These are phyloP conservation scores for Cucumis hystrix DNA, from an alignment of 306 rosid species.

Conservation along the genomic window DNA sequence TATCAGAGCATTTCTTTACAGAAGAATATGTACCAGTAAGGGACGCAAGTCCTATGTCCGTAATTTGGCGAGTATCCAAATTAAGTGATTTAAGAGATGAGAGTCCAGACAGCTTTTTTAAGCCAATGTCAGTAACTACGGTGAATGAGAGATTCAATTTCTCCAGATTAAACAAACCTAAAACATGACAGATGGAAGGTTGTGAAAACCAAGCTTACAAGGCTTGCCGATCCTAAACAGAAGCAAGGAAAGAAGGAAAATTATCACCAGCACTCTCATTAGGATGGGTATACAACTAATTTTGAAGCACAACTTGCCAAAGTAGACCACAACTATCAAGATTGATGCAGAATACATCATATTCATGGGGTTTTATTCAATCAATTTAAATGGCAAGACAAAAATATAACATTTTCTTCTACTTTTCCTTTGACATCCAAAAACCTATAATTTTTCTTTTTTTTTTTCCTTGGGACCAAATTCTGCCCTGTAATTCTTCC, in stretches of 20 bases:
- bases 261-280: not conserved
- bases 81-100: conserved; percentile 82
- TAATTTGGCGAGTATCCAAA: conserved; percentile 79
- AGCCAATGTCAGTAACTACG: conserved; percentile 45
- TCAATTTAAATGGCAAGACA: not conserved
- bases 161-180: conserved; percentile 73
- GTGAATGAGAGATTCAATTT: conserved; percentile 86
- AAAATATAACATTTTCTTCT: not conserved
- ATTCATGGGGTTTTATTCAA: not conserved
- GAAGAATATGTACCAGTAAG: conserved; percentile 50
- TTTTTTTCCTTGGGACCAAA: not conserved
- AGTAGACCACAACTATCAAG: not conserved
- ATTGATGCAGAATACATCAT: not conserved
- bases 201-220: not conserved
- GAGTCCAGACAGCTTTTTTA: conserved; percentile 62
- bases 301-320: not conserved
- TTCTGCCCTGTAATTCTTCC: not conserved
- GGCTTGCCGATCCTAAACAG: not conserved
- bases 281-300: not conserved
- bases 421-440: not conserved
- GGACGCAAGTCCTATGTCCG: conserved; percentile 69
- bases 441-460: not conserved
- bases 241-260: not conserved
- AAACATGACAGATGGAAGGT: conserved; percentile 13
- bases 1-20: not conserved